Base-by-base conservation (phyloP, 441 rosid species). In the Eruca vesicaria region DNA sequence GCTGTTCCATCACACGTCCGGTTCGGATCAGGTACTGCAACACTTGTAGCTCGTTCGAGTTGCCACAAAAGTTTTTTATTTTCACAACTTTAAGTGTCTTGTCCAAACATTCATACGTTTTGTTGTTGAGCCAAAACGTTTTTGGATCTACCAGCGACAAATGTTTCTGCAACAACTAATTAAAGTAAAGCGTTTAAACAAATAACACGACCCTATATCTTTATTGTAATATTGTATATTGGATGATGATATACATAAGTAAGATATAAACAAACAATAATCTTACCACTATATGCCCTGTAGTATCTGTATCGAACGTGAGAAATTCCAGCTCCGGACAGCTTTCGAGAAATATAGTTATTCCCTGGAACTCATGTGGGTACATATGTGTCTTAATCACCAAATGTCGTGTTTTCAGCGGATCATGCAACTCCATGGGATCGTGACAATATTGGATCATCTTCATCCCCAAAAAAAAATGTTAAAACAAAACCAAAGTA, bases 241-340 rank as follows among this genome's bases (percentile, higher is more conserved):
- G 58, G 21, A 6, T 48, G 2, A 26, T 53, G 2, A 15, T 26
- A 45, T 15, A 45, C 50, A 18, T 31, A 7, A 1, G 16, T 28
- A 5, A 65, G 31, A 16, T 15, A 65, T 14, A 20, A 43, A 7
- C 15, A 43, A 8, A 31, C 6, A 28, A 70, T 2, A 8, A 43
- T 43, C 9, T 28, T 71, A 71, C 75, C 75, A 43, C 1, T 5
- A 60, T 4, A 71, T 3, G 23, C 15, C 10, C 12, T 31, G 19
- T 29, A 20, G 58, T 6, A 20, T 29, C 28, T 59, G 23, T 28
- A 29, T 73, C 58, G 20, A 73, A 41, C 1, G 71, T 64, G 43
- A 73, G 77, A 9, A 71, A 73, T 14, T 73, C 71, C 10, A 73
- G 12, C 2, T 73, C 9, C 35, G 66, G 59, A 45, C 67, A 71